Base-by-base conservation (phyloP, 176 grass and related monocot species). In the Saccharum spontaneum region DNA sequence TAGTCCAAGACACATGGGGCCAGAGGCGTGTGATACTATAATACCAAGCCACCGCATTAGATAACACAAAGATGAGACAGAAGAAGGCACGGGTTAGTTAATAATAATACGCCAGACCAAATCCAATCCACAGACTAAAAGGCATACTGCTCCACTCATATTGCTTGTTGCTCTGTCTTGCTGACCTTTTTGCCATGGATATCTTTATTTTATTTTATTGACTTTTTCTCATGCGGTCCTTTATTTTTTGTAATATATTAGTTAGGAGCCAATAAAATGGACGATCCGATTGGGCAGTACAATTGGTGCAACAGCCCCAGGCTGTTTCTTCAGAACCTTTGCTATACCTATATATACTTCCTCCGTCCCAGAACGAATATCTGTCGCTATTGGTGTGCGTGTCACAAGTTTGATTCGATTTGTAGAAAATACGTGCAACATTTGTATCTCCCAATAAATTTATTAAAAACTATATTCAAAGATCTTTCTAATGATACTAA, bases 1-100 rank as follows among this genome's bases (percentile, higher is more conserved):
- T 55, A 83, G 15, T 50, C 14, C 20, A 89, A 33, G 65, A 86
- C 76, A 88, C 83, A 79, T 82, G 87, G 87, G 87, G 43, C 57
- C 57, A 60, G 55, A 59, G 44, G 78, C 63, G 85, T 72, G 43
- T 77, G 79, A 44, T 91, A 37, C 82, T 85, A 88, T 89, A 80
- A 82, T 89, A 80, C 5, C 76, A 69, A 71, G 33, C 34, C 4
- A 72, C 45, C n/a, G 41, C 46, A 28, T 26, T 64, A 77, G 60
- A 86, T 16, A 69, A 60, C 40, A 20, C 22, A 43, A 68, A 70
- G 75, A 88, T 84, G 76, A 80, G 52, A 60, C 60, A 70, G 38
- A 67, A 75, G 23, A 63, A 61, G 30, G 61, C 76, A 84, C 75
- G 69, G 80, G 69, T 76, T 65, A 87, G 50, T 67, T 79, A 46